Base-by-base conservation (phyloP, 225 moss, liverwort and hornwort genomes). In the Sphagnum contortum region DNA sequence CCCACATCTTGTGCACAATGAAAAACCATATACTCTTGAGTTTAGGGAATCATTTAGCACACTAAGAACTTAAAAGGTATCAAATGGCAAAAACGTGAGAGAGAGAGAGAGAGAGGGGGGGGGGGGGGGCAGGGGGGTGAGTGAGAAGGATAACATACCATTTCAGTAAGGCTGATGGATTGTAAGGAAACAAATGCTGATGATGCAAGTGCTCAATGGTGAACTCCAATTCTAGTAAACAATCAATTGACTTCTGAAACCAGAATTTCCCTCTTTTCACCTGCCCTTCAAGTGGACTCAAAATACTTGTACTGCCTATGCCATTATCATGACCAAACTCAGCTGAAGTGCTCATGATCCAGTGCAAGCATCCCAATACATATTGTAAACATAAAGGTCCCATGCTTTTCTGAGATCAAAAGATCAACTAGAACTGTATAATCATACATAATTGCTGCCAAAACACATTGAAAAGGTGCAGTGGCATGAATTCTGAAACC, bases 121-220 rank as follows among this genome's bases (percentile, higher is more conserved):
- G 29, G 29, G 29, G 29, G 29, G 29, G 29, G 29, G 29, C n/a
- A n/a, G 1, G 29, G 29, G 29, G 29, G 29, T 29, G 29, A 29
- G 29, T 29, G 2, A 63, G 13, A 63, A 70, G n/a, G 45, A 60
- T 8, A 5, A 57, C 63, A 48, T 64, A 90, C 87, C 90, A 71
- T 65, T 70, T 86, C 9, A 91, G 9, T 46, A 91, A 80, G 44
- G 80, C 71, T 9, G 81, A 65, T 5, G 91, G 88, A 61, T 91
- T 86, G 65, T 91, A 88, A 0, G 91, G 91, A 60, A 91, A 91
- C 53, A 88, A 70, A 8, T 83, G 74, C 52, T 80, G 79, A 47
- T 46, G 72, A 60, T 87, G 63, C 49, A 86, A 61, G 45, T 83
- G 79, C 65, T 86, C 80, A 52, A 91, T 69, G 7, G 83, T 73